Percentiles rank a stretch among this genome's conserved stretches.
Conservation (phyloP, 2,329 filamentous ascomycete species). For the Mollisiaceae sp. region DNA sequence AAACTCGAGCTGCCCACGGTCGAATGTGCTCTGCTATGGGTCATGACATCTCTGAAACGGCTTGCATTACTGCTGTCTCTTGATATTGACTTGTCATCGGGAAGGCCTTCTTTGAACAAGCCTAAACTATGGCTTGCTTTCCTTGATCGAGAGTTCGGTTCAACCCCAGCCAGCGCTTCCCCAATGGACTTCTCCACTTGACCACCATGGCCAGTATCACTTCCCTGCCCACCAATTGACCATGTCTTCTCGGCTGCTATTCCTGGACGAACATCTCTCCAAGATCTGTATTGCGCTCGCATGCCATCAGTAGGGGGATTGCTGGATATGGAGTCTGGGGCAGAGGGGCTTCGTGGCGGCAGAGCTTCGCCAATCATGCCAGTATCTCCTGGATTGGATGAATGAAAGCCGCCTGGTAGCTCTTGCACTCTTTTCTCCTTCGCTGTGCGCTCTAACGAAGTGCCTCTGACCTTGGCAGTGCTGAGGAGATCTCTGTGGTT, state of each 20-base stretch:
- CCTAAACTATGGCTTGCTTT: conserved; percentile 71
- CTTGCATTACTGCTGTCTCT: conserved; percentile 49
- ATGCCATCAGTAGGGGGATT: conserved; percentile 40
- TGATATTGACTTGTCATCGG: conserved; percentile 61
- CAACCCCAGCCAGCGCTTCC: conserved; percentile 64
- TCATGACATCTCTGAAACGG: conserved; percentile 39
- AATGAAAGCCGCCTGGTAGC: conserved; percentile 38
- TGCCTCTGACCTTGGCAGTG: conserved; percentile 42
- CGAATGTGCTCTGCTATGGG: conserved; percentile 25
- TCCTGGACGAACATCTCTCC: conserved; percentile 38
- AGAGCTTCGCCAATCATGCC: conserved; percentile 39
- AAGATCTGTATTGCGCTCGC: conserved; percentile 42
- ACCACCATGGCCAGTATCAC: conserved; percentile 60
- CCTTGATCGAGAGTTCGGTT: conserved; percentile 67
- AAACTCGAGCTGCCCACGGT: conserved; percentile 15
- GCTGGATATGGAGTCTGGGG: conserved; percentile 31
- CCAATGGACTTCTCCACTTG: conserved; percentile 69
- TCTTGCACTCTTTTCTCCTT: conserved; percentile 47
- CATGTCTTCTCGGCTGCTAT: conserved; percentile 60
- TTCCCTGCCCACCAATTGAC: conserved; percentile 64
- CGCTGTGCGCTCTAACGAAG: conserved; percentile 50
- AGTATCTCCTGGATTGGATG: conserved; percentile 44
- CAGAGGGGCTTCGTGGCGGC: conserved; percentile 29
- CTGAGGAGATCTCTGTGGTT: conserved; percentile 45
- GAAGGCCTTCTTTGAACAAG: conserved; percentile 70